A percentile compares a stretch with the other conserved stretches of the same genome.
These are phyloP conservation scores for Fusarium liriodendri DNA, from an alignment of 2,329 filamentous ascomycete species.

Conservation along the genomic window DNA sequence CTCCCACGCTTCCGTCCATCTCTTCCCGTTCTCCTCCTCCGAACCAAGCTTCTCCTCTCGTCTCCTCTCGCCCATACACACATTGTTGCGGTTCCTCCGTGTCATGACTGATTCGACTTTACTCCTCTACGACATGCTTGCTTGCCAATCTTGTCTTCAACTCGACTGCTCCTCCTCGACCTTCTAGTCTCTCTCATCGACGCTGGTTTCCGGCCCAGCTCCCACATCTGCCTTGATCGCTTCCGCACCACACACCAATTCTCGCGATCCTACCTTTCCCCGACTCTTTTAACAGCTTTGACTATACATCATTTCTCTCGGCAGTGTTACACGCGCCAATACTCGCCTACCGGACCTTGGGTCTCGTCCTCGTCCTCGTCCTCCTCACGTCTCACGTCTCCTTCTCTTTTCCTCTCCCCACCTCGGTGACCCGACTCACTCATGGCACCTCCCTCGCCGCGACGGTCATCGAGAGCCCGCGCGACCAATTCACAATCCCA, in stretches of 20 bases:
- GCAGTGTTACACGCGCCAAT: constrained; percentile 13
- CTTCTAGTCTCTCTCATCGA: constrained; percentile 38
- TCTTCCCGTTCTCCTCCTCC: constrained; percentile 30
- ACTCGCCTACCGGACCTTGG: not conserved
- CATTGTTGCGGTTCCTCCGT: constrained; percentile 29
- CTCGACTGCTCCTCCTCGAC: constrained; percentile 35
- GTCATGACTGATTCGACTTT: constrained; percentile 37
- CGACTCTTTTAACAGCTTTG: constrained; percentile 8
- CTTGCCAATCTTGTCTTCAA: constrained; percentile 41
- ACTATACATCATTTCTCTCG: not conserved
- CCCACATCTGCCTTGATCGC: constrained; percentile 24
- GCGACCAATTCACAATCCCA: constrained; percentile 80
- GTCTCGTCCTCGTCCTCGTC: constrained; percentile 5
- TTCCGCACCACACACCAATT: constrained; percentile 33
- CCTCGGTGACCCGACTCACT: constrained; percentile 47
- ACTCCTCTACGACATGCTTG: constrained; percentile 42
- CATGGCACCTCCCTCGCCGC: constrained; percentile 76
- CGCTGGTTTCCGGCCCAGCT: constrained; percentile 30
- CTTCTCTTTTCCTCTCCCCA: constrained; percentile 41
- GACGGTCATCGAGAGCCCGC: constrained; percentile 92
- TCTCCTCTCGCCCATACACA: constrained; percentile 39
- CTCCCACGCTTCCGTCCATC: constrained; percentile 20
- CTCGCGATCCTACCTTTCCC: constrained; percentile 19
- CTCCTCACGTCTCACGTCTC: constrained; percentile 8
- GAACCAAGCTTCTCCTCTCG: constrained; percentile 45